A percentile compares a stretch with the other conserved stretches of the same genome.
These are phyloP conservation scores for Pythium folliculosum DNA, from an alignment of 352 stramenopile species.

Conservation along the genomic window DNA sequence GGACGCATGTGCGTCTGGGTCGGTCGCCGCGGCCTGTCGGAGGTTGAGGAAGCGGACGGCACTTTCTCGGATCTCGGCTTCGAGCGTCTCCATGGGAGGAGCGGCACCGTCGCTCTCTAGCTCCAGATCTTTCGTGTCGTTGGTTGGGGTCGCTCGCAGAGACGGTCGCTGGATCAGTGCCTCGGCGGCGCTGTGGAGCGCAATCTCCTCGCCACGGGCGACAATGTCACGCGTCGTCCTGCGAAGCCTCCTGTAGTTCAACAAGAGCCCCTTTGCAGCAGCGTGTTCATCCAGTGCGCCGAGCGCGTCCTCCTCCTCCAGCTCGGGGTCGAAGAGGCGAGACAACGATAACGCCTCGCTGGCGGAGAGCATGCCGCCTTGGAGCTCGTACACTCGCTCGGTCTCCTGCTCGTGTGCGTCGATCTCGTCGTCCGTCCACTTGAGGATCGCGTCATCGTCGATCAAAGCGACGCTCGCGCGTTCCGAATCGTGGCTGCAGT, in stretches of 20 bases:
- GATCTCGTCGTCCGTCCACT: constrained; percentile 57
- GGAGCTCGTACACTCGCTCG: constrained; percentile 46
- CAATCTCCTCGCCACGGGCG: constrained; percentile 41
- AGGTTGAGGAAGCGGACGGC: constrained; percentile 15
- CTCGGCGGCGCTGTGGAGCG: constrained; percentile 42
- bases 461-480: background rate
- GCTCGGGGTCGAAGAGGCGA: background rate
- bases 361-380: constrained; percentile 32
- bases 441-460: constrained; percentile 27
- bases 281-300: constrained; percentile 10
- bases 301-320: background rate
- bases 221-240: constrained; percentile 27
- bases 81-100: background rate
- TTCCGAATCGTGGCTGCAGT: no score
- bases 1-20: constrained; percentile 1
- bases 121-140: background rate
- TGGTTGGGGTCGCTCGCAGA: constrained; percentile 16
- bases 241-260: constrained; percentile 16
- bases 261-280: background rate
- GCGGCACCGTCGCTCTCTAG: background rate
- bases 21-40: background rate
- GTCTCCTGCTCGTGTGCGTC: constrained; percentile 43
- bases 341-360: constrained; percentile 34
- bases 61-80: constrained; percentile 7
- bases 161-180: constrained; percentile 48